Evolutionary conservation across 805 yeast species (phyloP).

Genomic region (Barnettozyma vustinii): DNA sequence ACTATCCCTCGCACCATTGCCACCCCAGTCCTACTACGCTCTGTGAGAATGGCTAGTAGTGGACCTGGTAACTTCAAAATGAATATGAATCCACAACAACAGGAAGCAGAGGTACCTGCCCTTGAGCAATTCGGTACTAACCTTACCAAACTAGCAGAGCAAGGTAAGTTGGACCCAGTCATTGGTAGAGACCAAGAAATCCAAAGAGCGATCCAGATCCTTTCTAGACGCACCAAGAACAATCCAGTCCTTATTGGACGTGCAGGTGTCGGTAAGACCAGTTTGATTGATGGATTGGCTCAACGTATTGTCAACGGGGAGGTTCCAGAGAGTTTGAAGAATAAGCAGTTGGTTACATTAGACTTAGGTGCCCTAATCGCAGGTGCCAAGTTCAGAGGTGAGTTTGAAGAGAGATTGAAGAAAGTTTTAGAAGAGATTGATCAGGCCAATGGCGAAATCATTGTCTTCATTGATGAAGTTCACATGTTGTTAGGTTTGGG

Average conservation of each 20-base stretch:
- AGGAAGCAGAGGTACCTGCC: constrained; percentile 60
- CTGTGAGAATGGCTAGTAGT: constrained; percentile 13
- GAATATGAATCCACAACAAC: constrained; percentile 40
- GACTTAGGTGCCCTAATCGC: constrained; percentile 88
- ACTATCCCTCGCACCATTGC: neutral
- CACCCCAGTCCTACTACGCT: neutral
- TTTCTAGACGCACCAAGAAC: constrained; percentile 89
- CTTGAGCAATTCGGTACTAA: constrained; percentile 82
- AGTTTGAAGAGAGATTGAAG: constrained; percentile 87
- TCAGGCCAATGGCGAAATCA: constrained; percentile 66
- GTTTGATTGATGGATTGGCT: constrained; percentile 94
- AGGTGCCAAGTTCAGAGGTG: constrained; percentile 95
- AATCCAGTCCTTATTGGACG: constrained; percentile 93
- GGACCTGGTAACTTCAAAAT: constrained; percentile 21
- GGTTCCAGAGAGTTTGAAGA: constrained; percentile 91
- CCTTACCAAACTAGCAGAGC: constrained; percentile 77
- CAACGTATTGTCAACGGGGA: constrained; percentile 88
- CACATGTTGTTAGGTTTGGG: constrained; percentile 89
- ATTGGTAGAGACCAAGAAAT: constrained; percentile 97
- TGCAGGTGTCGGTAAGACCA: constrained; percentile 98
- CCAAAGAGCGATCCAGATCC: constrained; percentile 83
- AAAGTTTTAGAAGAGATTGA: constrained; percentile 79
- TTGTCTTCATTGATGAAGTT: constrained; percentile 85
- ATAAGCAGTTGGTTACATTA: constrained; percentile 74
- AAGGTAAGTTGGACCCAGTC: constrained; percentile 93